Evolutionary conservation across 768 basidiomycete species (phyloP), one percentile per base, ranked within the genome.

Genomic region (Boletus subparvulus): DNA sequence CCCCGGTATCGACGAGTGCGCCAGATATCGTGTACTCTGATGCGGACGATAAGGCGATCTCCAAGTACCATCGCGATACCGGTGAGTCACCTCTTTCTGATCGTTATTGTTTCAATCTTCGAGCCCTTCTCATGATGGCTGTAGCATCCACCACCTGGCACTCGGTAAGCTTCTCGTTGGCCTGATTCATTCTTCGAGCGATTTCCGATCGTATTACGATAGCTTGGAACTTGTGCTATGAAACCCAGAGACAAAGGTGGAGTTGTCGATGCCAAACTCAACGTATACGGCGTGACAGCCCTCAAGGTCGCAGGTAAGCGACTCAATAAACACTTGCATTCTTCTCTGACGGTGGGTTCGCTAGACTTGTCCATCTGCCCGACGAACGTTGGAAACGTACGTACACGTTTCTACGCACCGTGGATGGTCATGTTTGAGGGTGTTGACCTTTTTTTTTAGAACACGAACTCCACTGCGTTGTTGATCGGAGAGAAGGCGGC

Each of bases 401-500:
- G 49, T 50, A 4, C 28, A 7, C 17, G 17, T 40, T 40, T 40
- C 32, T 32, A 32, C 16, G n/a, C n/a, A n/a, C 39, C 7, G 39
- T 40, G 3, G 11, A 39, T 9, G n/a, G 11, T 12, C 12, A 41
- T 16, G 10, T 7, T 41, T 16, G 32, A 17, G 26, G 5, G 5
- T 11, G n/a, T 26, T 28, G 3, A 47, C 47, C 28, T 28, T 28
- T 28, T 6, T 28, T 13, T 7, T 17, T 16, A 63, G 62, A 63
- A 63, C 17, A 63, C 54, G 4, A 41, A 63, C 26, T 63, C 54
- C 3, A 62, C 61, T 17, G 56, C 61, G n/a, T 51, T 63, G 45
- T 14, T 63, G 47, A 36, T 63, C 21, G 62, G 61, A 4, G 62
- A 63, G 51, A 62, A 63, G 42, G 62, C 61, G 6, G 61, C 62